phyloP scores from a whole-genome alignment of 176 grass and related monocot genomes.

The Dactylis glomerata region DNA sequence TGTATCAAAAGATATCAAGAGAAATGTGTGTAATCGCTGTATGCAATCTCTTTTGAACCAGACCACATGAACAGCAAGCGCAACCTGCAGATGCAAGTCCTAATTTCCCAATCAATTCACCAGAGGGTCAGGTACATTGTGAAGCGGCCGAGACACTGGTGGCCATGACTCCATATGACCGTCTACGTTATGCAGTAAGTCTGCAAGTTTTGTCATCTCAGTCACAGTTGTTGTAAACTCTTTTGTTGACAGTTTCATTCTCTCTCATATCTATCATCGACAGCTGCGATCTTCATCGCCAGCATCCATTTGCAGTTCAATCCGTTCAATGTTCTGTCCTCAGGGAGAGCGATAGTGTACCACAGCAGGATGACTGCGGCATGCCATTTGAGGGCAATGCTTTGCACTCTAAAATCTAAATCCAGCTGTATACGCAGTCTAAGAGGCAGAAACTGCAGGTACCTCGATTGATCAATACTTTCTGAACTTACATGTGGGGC shows the following conservation, averaged over 20 bases:
- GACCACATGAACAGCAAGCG: too few relatives aligned
- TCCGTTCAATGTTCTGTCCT: neutral
- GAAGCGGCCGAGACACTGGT: neutral
- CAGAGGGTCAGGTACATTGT: neutral
- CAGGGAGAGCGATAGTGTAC: neutral
- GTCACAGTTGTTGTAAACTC: neutral
- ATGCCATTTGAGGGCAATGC: neutral
- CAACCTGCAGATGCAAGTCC: too few relatives aligned
- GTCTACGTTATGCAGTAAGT: conserved; percentile 17
- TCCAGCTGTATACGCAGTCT: neutral
- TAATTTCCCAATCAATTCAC: too few relatives aligned
- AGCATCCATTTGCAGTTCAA: neutral
- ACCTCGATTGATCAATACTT: neutral
- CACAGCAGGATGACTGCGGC: neutral
- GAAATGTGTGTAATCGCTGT: too few relatives aligned
- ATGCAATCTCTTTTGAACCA: too few relatives aligned
- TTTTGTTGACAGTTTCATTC: neutral
- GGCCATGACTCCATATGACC: neutral
- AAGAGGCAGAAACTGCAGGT: conserved; percentile 19
- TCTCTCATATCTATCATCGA: neutral
- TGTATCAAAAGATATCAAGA: too few relatives aligned
- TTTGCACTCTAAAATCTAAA: neutral
- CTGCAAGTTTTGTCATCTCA: neutral
- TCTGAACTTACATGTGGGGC: neutral
- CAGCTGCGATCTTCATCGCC: conserved; percentile 15